Base-by-base conservation (phyloP, 129 eudicot species). In the Centaurea solstitialis region DNA sequence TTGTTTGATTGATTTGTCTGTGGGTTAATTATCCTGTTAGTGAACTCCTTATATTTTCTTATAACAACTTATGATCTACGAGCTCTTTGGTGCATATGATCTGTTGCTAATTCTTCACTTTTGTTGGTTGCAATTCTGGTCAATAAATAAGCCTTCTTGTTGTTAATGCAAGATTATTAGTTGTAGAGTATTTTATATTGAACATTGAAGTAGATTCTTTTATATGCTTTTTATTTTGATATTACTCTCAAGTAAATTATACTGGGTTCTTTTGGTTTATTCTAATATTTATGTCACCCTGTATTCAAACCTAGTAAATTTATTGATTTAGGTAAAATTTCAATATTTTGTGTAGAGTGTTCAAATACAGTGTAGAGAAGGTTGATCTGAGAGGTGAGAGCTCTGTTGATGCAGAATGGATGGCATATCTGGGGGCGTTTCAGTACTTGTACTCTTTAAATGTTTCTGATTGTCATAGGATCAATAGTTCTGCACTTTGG, bases 371-470 rank as follows among this genome's bases (percentile, higher is more conserved):
- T 30, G 68, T 88, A 20, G 98, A 96, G 92, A 88, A 79, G 75
- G 78, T 96, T 78, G 95, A 93, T 83, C 84, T 91, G 68, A 93
- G 89, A 70, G 98, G 97, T 30, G 89, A 89, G 88, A 91, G 78
- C 83, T 85, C 81, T 50, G 99, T 96, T 77, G 97, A 96, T 89
- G 92, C 94, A 39, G 99, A 96, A 85, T 96, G 98, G 98, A 93
- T 93, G 92, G 99, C 97, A 22, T 93, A 96, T 86, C 66, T 96
- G 28, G 99, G 98, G 13, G 93, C 92, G 67, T 93, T 93, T 70
- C 88, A 73, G 1, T 87, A 85, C 88, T 86, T 96, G 82, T 73
- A 67, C 75, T 88, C 97, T 13, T 78, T 96, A 77, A 89, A 85
- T 68, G 73, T 96, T 61, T 86, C 96, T 3, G 96, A 85, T 74